phyloP scores from a whole-genome alignment of 2,329 filamentous ascomycete genomes.

The Didymellaceae sp. region DNA sequence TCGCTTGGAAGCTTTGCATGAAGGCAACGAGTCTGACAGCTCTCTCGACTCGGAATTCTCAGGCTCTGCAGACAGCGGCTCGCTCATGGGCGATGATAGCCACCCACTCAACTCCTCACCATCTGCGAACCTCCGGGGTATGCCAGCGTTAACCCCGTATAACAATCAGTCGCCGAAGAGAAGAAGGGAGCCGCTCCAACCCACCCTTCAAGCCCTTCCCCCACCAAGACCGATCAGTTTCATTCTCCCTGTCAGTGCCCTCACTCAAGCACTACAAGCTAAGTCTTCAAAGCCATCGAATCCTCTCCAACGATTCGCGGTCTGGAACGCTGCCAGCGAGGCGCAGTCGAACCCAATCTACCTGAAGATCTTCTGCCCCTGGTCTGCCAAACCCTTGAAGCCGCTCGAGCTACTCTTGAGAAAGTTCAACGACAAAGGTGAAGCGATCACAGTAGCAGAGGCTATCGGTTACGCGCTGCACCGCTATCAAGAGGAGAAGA shows the following conservation, averaged over 20 bases:
- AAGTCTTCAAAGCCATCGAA: constrained; percentile 73
- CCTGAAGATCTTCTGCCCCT: constrained; percentile 78
- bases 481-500: constrained; percentile 78
- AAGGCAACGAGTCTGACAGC: constrained; percentile 49
- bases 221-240: constrained; percentile 76
- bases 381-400: constrained; percentile 68
- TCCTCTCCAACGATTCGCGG: constrained; percentile 78
- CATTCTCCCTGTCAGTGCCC: constrained; percentile 71
- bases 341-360: constrained; percentile 69
- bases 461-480: constrained; percentile 82
- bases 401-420: constrained; percentile 76
- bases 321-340: constrained; percentile 78
- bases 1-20: constrained; percentile 49
- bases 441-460: constrained; percentile 75
- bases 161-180: constrained; percentile 66
- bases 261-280: constrained; percentile 75
- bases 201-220: constrained; percentile 70
- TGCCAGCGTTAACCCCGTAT: constrained; percentile 52
- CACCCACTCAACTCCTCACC: constrained; percentile 64
- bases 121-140: constrained; percentile 52
- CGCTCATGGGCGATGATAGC: constrained; percentile 70
- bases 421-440: constrained; percentile 71
- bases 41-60: constrained; percentile 50
- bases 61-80: constrained; percentile 66
- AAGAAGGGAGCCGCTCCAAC: constrained; percentile 53